A percentile compares a stretch with the other conserved stretches of the same genome.
phyloP scores from a whole-genome alignment of 2,329 filamentous ascomycete species.

The Ceratocystis huliohia region DNA sequence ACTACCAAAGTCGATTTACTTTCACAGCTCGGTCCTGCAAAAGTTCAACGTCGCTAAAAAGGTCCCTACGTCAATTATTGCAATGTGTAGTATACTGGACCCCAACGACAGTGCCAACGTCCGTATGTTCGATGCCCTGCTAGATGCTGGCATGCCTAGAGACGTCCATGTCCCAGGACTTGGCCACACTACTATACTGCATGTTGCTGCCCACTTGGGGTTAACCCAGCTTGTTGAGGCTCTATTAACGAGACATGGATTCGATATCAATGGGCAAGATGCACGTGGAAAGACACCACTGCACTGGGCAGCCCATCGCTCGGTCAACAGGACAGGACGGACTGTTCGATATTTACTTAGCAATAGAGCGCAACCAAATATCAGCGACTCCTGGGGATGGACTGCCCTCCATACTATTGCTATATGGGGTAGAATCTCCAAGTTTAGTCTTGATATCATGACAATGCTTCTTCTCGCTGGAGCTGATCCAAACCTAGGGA shows the following conservation, averaged over 20 bases:
- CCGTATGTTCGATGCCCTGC: slow-evolving; percentile 6
- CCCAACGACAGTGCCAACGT: slow-evolving; percentile 1
- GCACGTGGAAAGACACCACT: slow-evolving; percentile 11
- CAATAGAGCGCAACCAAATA: slow-evolving; percentile 14
- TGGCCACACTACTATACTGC: slow-evolving; percentile 6
- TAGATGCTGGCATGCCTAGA: slow-evolving; percentile 12
- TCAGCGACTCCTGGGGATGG: slow-evolving; percentile 12
- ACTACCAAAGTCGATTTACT: slow-evolving; percentile 4
- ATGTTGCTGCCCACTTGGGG: slow-evolving; percentile 11
- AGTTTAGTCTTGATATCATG: slow-evolving; percentile 10
- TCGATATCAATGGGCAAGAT: slow-evolving; percentile 14
- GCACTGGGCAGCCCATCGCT: slow-evolving; percentile 14
- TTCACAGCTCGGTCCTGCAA: slow-evolving; percentile 3
- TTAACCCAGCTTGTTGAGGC: slow-evolving; percentile 12
- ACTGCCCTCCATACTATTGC: slow-evolving; percentile 11
- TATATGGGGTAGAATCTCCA: slow-evolving; percentile 1
- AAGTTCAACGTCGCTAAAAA: neutral
- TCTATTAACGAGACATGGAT: slow-evolving; percentile 10
- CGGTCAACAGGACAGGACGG: slow-evolving; percentile 5
- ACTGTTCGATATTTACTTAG: slow-evolving; percentile 15
- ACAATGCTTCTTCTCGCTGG: slow-evolving; percentile 11
- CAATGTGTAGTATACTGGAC: slow-evolving; percentile 5
- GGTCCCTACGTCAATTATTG: slow-evolving; percentile 12
- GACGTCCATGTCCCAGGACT: slow-evolving; percentile 10
- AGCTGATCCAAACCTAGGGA: slow-evolving; percentile 13